phyloP scores from a whole-genome alignment of 805 yeast species.

The Pichia manshurica region DNA sequence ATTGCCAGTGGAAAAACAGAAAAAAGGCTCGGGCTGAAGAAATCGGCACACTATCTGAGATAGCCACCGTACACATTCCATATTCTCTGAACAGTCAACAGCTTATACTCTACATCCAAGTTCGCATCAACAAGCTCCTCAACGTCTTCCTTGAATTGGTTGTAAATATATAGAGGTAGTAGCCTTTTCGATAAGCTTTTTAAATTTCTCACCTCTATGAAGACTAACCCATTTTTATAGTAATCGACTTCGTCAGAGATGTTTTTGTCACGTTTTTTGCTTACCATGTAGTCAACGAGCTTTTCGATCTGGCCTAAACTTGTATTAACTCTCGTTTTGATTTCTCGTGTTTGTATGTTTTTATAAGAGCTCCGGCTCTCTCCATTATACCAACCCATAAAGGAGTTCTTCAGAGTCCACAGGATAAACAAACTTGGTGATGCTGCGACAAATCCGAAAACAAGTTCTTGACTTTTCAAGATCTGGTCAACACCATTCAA shows the following conservation, averaged over 20 bases:
- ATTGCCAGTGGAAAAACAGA: no score
- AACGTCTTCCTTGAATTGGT: constrained; percentile 60
- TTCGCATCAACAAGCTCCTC: constrained; percentile 48
- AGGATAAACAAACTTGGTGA: constrained; percentile 67
- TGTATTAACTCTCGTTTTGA: constrained; percentile 1
- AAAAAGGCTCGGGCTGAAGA: no score
- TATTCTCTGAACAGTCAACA: constrained; percentile 48
- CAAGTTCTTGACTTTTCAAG: constrained; percentile 84
- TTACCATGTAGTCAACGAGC: constrained; percentile 19
- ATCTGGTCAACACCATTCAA: constrained; percentile 85
- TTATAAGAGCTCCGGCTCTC: constrained; percentile 3
- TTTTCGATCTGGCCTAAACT: constrained; percentile 19
- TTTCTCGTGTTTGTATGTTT: constrained; percentile 1
- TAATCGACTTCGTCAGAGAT: constrained; percentile 19
- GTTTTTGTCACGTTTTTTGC: not conserved
- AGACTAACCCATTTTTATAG: constrained; percentile 50
- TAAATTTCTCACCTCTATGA: constrained; percentile 60
- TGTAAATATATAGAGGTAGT: constrained; percentile 43
- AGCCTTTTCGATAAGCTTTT: constrained; percentile 42
- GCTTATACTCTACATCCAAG: constrained; percentile 34
- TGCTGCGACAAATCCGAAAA: constrained; percentile 88
- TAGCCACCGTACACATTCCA: constrained; percentile 52
- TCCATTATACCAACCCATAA: constrained; percentile 16
- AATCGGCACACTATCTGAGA: constrained; percentile 10
- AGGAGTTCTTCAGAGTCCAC: constrained; percentile 37